phyloP scores from a whole-genome alignment of 257 asterid genomes.

The Asclepias syriaca region DNA sequence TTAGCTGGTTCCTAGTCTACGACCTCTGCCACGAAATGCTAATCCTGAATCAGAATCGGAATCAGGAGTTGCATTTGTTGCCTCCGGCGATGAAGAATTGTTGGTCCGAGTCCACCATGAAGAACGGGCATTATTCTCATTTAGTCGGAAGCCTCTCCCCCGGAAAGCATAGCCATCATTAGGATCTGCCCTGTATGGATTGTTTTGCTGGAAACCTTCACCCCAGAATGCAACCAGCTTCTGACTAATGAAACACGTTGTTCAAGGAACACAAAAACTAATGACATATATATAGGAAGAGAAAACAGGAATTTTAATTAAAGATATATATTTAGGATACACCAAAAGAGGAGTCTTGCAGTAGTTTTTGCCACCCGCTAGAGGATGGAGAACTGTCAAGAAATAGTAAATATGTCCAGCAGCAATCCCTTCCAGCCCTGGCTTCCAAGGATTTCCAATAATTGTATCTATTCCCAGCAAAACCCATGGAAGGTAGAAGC shows the following conservation, averaged over 20 bases:
- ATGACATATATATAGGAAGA: not conserved
- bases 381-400: constrained; percentile 51
- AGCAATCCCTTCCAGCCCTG: constrained; percentile 35
- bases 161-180: constrained; percentile 28
- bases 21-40: constrained; percentile 39
- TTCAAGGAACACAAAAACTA: constrained; percentile 18
- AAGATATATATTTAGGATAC: constrained; percentile 33
- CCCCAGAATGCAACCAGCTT: constrained; percentile 51
- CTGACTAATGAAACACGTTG: constrained; percentile 20
- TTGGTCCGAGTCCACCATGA: constrained; percentile 10
- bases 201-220: constrained; percentile 40
- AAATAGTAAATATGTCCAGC: constrained; percentile 52
- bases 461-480: constrained; percentile 33
- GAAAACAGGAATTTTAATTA: not conserved
- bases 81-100: constrained; percentile 14
- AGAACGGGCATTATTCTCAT: constrained; percentile 16
- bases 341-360: constrained; percentile 50
- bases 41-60: constrained; percentile 13
- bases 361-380: constrained; percentile 32
- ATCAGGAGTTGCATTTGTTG: not conserved
- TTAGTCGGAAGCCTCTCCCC: constrained; percentile 36
- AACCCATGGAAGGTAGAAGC: constrained; percentile 47
- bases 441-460: constrained; percentile 43
- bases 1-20: constrained; percentile 34
- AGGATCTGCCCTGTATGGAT: constrained; percentile 32